Base-by-base conservation (phyloP, 2,329 filamentous ascomycete genomes). In the Penicillium verrucosum region DNA sequence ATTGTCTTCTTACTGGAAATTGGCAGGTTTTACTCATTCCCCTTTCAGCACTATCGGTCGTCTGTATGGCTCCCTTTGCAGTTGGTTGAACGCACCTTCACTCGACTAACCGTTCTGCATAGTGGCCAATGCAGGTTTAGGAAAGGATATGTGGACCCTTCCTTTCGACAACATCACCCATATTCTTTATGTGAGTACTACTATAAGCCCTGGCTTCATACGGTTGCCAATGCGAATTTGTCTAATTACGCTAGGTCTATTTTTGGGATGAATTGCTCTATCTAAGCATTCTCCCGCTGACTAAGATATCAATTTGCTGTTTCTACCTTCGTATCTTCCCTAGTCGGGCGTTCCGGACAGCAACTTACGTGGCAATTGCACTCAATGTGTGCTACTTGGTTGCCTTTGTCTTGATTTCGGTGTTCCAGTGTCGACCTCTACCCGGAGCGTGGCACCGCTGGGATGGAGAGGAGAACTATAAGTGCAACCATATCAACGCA, bases 121-220 rank as follows among this genome's bases (percentile, higher is more conserved):
- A 75, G 76, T 80, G 51, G 67, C 72, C 11, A 54, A 74, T 10
- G 56, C 68, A 41, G 78, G 77, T 2, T 68, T 80, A 5, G 78
- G 78, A 9, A 68, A 65, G 27, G 77, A 80, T 55, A 75, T 80
- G 60, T 80, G 78, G 78, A 75, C 70, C 32, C 65, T 80, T 5
- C 65, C 72, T 1, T 73, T 73, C 34, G 67, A 77, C n/a, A 64
- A 78, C 38, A 74, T 80, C 52, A 79, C 76, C 1, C 53, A 68
- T 3, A 71, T 78, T 56, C 73, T 80, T 40, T 71, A 73, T 44
- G 72, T 68, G 11, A 60, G 59, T 58, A 36, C 29, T 66, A 62
- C n/a, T 10, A 12, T 32, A 25, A 61, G 16, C 67, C 63, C 23
- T 68, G 69, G 8, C 54, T 41, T 65, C 5, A 71, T 18, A 10